A percentile compares a stretch with the other conserved stretches of the same genome.
Evolutionary conservation across 176 grass and related monocot species (phyloP).

Genomic region (Chrysopogon serrulatus): DNA sequence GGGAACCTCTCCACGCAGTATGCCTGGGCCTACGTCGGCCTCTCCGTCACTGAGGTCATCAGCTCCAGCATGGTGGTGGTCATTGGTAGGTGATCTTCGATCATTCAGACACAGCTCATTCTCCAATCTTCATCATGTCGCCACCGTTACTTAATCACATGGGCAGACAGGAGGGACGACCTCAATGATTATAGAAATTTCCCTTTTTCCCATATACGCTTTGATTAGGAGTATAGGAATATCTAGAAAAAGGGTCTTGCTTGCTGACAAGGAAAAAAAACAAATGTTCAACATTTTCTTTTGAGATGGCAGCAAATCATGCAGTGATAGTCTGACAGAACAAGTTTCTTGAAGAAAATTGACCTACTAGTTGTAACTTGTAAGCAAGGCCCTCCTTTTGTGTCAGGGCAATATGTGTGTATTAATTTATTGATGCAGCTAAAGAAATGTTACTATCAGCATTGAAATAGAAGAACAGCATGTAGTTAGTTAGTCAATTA

Average conservation of each 20-base stretch:
- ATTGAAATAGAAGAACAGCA: neutral
- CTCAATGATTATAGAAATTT: neutral
- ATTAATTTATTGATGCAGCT: neutral
- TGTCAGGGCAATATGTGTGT: neutral
- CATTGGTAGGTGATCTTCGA: constrained; percentile 40
- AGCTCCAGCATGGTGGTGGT: constrained; percentile 70
- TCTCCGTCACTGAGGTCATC: constrained; percentile 73
- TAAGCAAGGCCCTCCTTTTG: neutral
- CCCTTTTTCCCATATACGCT: neutral
- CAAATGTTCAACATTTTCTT: neutral
- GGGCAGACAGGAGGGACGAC: neutral
- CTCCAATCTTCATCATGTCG: neutral
- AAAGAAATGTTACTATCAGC: neutral
- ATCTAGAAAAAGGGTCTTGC: neutral
- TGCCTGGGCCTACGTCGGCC: constrained; percentile 76
- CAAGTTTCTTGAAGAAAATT: neutral
- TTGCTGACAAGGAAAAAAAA: neutral
- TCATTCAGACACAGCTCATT: neutral
- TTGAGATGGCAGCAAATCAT: neutral
- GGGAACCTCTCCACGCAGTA: constrained; percentile 78
- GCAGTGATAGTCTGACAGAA: neutral
- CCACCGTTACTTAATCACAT: neutral
- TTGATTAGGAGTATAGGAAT: neutral
- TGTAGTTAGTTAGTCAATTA: neutral
- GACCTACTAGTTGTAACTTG: neutral